These are phyloP conservation scores for Trametes cinnabarina DNA, from an alignment of 768 basidiomycete species.

Conservation along the genomic window DNA sequence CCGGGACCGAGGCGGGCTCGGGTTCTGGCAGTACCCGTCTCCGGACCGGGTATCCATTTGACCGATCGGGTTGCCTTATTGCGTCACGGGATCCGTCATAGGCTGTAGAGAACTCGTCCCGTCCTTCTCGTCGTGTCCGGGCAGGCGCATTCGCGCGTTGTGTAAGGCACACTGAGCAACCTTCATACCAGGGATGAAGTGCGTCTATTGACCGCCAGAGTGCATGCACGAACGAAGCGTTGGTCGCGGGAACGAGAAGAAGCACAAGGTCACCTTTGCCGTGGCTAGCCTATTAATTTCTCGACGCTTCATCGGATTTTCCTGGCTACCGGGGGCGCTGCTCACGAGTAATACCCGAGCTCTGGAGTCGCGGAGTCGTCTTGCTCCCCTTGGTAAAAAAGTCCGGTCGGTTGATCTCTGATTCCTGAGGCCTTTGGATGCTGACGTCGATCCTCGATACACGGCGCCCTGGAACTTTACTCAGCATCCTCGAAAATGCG, in stretches of 20 bases:
- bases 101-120: neutral
- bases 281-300: no score
- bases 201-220: no score
- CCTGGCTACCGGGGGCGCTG: neutral
- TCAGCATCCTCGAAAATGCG: slow-evolving; percentile 5
- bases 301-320: slow-evolving; percentile 1
- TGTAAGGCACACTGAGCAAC: no score
- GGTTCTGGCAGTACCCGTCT: neutral
- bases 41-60: neutral
- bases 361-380: neutral
- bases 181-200: no score
- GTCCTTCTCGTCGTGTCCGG: no score
- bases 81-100: neutral
- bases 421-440: neutral
- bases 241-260: no score
- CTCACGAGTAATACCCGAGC: no score
- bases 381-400: neutral
- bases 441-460: slow-evolving; percentile 1
- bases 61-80: neutral
- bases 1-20: neutral
- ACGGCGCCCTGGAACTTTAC: slow-evolving; percentile 3
- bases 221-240: no score
- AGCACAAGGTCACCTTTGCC: no score
- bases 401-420: slow-evolving; percentile 1
- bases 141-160: no score